Percentiles rank a stretch among this genome's conserved stretches.
phyloP scores from a whole-genome alignment of 768 basidiomycete species.

The Lepiota venenata region DNA sequence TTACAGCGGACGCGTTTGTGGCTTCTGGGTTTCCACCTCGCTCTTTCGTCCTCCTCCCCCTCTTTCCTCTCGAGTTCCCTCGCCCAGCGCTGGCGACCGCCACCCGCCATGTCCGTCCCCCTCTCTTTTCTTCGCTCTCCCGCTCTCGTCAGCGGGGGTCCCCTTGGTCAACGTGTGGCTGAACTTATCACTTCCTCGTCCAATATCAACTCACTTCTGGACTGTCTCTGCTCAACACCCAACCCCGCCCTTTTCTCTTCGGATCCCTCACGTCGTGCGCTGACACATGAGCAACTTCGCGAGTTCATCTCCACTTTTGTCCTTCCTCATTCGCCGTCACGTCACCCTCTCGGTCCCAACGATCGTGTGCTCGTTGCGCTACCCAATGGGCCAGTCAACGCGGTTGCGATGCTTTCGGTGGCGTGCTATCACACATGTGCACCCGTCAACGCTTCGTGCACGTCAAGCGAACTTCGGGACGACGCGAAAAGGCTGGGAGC shows the following conservation, averaged over 20 bases:
- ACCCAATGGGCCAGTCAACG: constrained; percentile 44
- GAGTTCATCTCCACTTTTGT: constrained; percentile 35
- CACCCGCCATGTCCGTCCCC: constrained; percentile 26
- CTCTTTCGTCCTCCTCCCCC: not conserved
- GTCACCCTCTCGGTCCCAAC: constrained; percentile 32
- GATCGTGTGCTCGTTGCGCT: constrained; percentile 44
- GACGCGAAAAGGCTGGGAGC: constrained; percentile 37
- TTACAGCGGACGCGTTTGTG: not conserved
- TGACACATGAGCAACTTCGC: constrained; percentile 32
- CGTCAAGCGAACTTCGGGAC: constrained; percentile 38
- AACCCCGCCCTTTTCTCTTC: constrained; percentile 38
- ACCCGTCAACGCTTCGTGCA: constrained; percentile 45
- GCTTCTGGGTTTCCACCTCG: not conserved
- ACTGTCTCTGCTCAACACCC: constrained; percentile 33
- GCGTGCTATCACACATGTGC: constrained; percentile 42
- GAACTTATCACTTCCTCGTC: constrained; percentile 26
- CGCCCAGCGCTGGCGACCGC: not conserved
- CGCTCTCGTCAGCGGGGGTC: constrained; percentile 20
- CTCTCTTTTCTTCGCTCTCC: constrained; percentile 29
- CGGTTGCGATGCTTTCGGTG: constrained; percentile 41
- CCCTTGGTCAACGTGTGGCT: constrained; percentile 37
- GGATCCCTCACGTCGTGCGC: constrained; percentile 29
- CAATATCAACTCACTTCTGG: constrained; percentile 30
- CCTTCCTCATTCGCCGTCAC: constrained; percentile 30
- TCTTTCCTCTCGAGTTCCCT: not conserved